Percentiles rank a stretch among this genome's conserved stretches.
Conservation (phyloP, 2,329 filamentous ascomycete species). For the Zasmidium citrigriseum region DNA sequence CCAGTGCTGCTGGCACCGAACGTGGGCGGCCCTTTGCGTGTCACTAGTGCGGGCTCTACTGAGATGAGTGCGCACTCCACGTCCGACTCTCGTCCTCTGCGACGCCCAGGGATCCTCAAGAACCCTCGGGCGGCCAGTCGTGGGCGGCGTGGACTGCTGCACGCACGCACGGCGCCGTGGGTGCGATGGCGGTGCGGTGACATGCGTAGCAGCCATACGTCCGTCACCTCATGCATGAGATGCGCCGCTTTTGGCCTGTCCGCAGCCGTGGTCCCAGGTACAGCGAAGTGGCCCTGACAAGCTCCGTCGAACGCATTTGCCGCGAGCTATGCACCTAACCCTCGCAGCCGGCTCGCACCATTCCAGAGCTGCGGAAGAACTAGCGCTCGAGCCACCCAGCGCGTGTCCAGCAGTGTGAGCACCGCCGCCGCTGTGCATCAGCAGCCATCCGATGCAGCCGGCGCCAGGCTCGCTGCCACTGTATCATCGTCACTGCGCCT, state of each 20-base stretch:
- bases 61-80: conserved; percentile 4
- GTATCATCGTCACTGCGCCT: not conserved
- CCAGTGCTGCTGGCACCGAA: not conserved
- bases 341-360: not conserved
- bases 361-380: conserved; percentile 4
- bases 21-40: not conserved
- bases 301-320: conserved; percentile 1
- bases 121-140: no score
- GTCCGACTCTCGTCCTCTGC: not conserved
- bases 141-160: no score
- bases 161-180: no score
- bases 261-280: conserved; percentile 3
- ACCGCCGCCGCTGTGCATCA: not conserved
- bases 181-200: no score
- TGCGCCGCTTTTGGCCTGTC: no score
- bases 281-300: conserved; percentile 6
- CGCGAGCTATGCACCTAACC: not conserved
- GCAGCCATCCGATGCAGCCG: not conserved
- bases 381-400: conserved; percentile 1
- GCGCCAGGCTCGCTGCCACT: not conserved
- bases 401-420: not conserved
- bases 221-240: no score
- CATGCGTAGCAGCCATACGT: no score
- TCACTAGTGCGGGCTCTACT: conserved; percentile 16
- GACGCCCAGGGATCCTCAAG: not conserved